phyloP scores from a whole-genome alignment of 495 filamentous ascomycete species.

The Penicillium atrosanguineum region DNA sequence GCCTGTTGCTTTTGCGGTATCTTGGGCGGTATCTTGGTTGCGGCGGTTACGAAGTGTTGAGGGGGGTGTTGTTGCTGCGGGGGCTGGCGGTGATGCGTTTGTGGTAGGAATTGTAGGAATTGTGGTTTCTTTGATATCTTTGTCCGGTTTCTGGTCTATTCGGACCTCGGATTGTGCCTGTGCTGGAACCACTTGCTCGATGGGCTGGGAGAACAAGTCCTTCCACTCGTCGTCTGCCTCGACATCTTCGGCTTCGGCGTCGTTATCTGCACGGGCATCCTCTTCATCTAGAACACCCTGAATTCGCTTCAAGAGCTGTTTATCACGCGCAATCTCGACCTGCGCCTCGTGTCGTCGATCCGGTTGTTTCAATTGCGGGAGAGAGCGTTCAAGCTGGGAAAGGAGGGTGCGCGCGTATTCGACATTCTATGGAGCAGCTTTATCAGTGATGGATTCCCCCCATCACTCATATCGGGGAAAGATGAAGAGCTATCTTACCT shows the following conservation, averaged over 20 bases:
- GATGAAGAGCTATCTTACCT: slow-evolving; percentile 11
- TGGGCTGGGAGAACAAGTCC: slow-evolving; percentile 31
- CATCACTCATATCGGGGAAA: background rate
- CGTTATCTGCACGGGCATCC: slow-evolving; percentile 21
- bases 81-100: slow-evolving; percentile 7
- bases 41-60: slow-evolving; percentile 35
- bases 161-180: background rate
- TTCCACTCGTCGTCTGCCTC: slow-evolving; percentile 38
- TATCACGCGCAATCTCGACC: slow-evolving; percentile 61
- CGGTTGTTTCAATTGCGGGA: slow-evolving; percentile 60
- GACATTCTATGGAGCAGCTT: slow-evolving; percentile 62
- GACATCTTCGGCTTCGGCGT: slow-evolving; percentile 28
- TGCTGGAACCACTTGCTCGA: background rate
- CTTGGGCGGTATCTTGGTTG: slow-evolving; percentile 10
- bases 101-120: slow-evolving; percentile 3
- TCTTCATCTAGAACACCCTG: slow-evolving; percentile 57
- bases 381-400: slow-evolving; percentile 71
- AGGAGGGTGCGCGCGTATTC: slow-evolving; percentile 77
- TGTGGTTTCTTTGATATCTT: background rate
- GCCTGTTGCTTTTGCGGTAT: slow-evolving; percentile 24
- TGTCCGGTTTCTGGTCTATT: background rate
- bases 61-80: slow-evolving; percentile 10
- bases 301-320: slow-evolving; percentile 61
- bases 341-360: slow-evolving; percentile 65
- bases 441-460: background rate